These are phyloP conservation scores for Larix sibirica DNA, from an alignment of 83 land plant genomes.

Conservation along the genomic window DNA sequence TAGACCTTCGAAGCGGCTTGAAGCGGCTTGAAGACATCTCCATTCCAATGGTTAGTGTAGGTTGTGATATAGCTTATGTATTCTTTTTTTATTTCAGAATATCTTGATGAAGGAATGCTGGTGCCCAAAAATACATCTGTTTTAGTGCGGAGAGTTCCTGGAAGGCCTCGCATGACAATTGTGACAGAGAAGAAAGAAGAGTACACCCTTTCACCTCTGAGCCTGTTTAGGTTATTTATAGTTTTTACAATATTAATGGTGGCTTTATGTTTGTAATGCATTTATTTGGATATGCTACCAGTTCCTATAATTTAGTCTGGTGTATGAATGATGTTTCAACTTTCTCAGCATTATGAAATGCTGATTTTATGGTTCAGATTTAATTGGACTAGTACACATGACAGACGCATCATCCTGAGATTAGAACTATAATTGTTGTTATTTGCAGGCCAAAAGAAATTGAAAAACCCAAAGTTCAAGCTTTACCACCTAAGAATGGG, in stretches of 20 bases:
- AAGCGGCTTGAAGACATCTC: conserved; percentile 8
- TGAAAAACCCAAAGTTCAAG: conserved; percentile 35
- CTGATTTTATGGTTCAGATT: background rate
- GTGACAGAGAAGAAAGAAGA: conserved; percentile 55
- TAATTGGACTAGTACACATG: background rate
- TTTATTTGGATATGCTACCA: background rate
- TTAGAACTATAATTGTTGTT: background rate
- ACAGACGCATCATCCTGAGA: conserved; percentile 12
- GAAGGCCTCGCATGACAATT: conserved; percentile 84
- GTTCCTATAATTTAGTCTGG: conserved; percentile 1
- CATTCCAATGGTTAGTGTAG: background rate
- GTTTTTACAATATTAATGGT: background rate
- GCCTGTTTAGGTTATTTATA: conserved; percentile 18
- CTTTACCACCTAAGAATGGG: conserved; percentile 26
- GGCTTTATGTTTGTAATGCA: background rate
- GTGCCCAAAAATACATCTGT: conserved; percentile 93
- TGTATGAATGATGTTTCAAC: background rate
- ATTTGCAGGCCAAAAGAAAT: conserved; percentile 47
- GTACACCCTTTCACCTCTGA: conserved; percentile 57
- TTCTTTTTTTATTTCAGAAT: conserved; percentile 65
- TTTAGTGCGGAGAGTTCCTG: conserved; percentile 91
- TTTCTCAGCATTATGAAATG: background rate
- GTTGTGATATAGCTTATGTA: conserved; percentile 17
- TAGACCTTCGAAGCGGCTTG: conserved; percentile 5
- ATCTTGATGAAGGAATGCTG: conserved; percentile 80